A percentile compares a stretch with the other conserved stretches of the same genome.
phyloP scores from a whole-genome alignment of 192 early-diverging fungal species.

The Podila horticola region DNA sequence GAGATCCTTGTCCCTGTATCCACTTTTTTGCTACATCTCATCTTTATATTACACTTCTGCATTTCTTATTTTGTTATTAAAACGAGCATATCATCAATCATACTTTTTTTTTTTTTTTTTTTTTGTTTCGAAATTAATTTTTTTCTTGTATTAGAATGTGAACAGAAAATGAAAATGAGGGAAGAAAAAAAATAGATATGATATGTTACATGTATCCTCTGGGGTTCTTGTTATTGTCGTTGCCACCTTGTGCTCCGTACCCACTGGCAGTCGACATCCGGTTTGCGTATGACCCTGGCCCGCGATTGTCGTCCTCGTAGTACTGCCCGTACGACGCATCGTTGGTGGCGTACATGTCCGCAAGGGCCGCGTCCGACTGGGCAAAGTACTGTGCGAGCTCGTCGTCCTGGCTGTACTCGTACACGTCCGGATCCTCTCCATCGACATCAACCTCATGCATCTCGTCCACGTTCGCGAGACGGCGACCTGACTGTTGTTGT shows the following conservation, averaged over 20 bases:
- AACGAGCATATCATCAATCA: background rate
- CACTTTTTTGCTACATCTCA: background rate
- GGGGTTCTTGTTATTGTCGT: slow-evolving; percentile 2
- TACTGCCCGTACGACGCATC: slow-evolving; percentile 13
- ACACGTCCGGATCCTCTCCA: slow-evolving; percentile 30
- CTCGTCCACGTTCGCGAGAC: background rate
- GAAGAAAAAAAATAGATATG: background rate
- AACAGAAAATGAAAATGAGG: background rate
- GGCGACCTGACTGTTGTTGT: background rate
- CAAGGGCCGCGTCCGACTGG: slow-evolving; percentile 34
- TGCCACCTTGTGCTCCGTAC: background rate
- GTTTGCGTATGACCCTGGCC: slow-evolving; percentile 7
- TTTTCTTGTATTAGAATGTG: background rate
- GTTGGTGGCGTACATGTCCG: slow-evolving; percentile 4
- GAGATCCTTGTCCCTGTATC: background rate
- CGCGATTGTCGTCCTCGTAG: background rate
- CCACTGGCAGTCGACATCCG: background rate
- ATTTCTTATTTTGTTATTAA: background rate
- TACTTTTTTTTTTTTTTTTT: background rate
- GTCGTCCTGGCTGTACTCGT: slow-evolving; percentile 49
- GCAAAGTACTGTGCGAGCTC: slow-evolving; percentile 46
- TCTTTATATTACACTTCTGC: background rate
- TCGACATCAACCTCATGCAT: slow-evolving; percentile 9
- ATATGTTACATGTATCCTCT: slow-evolving; percentile 18
- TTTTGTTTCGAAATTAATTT: background rate